Evolutionary conservation across 768 basidiomycete genomes (phyloP).

Genomic region (Agrocybe praecox): DNA sequence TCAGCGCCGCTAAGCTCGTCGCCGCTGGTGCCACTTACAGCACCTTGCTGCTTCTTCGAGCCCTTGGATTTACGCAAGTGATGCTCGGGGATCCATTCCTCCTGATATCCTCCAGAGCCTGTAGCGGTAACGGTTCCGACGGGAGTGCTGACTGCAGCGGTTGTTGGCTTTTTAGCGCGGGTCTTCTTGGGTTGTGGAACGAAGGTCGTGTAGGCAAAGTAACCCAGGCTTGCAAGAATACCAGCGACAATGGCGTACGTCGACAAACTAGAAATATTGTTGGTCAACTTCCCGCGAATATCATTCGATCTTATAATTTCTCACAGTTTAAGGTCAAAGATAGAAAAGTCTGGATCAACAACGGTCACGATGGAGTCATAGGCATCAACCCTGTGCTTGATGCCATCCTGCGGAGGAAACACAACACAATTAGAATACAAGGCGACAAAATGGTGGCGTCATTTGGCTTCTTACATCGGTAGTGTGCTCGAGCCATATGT

Average conservation of each 20-base stretch:
- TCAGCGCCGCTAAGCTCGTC: conserved; percentile 72
- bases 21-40: conserved; percentile 51
- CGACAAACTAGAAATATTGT: conserved; percentile 42
- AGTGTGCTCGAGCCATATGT: conserved; percentile 74
- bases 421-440: background rate
- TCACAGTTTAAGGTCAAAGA: conserved; percentile 82
- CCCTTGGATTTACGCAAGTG: conserved; percentile 72
- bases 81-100: conserved; percentile 94
- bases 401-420: conserved; percentile 42
- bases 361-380: conserved; percentile 79
- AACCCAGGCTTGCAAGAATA: conserved; percentile 63
- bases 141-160: conserved; percentile 52
- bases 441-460: background rate
- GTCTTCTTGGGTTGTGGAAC: conserved; percentile 65
- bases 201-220: conserved; percentile 67
- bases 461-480: conserved; percentile 52
- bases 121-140: conserved; percentile 62
- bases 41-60: conserved; percentile 48
- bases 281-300: conserved; percentile 5
- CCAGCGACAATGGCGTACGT: conserved; percentile 73
- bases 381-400: conserved; percentile 62
- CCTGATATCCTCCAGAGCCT: conserved; percentile 73
- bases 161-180: conserved; percentile 44
- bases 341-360: conserved; percentile 77
- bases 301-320: conserved; percentile 22